Evolutionary conservation across 768 basidiomycete genomes (phyloP).

Genomic region (Daedaleopsis sinensis): DNA sequence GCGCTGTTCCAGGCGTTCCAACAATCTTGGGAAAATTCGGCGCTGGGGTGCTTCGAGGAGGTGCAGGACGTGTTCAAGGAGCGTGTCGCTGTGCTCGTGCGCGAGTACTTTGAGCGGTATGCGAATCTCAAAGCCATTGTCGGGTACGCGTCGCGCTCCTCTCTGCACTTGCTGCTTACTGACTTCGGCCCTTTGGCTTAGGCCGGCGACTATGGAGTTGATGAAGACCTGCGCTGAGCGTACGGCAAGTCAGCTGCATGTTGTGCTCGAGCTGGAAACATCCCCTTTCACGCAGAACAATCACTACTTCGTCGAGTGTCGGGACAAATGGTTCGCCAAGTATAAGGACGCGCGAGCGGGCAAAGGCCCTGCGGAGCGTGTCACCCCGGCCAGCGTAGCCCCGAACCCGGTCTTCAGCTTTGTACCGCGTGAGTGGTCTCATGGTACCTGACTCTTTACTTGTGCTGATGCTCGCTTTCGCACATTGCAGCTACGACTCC

Average conservation of each 20-base stretch:
- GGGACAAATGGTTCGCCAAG: conserved; percentile 39
- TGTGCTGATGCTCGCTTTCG: no score
- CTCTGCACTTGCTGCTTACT: neutral
- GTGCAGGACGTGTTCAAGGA: conserved; percentile 37
- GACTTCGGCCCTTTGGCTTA: neutral
- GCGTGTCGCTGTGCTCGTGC: conserved; percentile 33
- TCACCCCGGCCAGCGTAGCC: conserved; percentile 6
- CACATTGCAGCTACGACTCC: no score
- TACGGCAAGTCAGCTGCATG: conserved; percentile 2
- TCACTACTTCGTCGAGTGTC: conserved; percentile 38
- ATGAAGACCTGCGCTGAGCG: conserved; percentile 7
- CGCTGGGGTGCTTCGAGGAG: conserved; percentile 36
- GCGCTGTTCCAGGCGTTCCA: conserved; percentile 42
- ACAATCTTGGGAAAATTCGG: conserved; percentile 39
- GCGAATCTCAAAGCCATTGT: conserved; percentile 36
- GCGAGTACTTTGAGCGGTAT: conserved; percentile 45
- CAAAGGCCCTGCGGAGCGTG: neutral
- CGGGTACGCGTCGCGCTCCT: conserved; percentile 29
- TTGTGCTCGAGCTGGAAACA: conserved; percentile 22
- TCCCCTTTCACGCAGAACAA: conserved; percentile 44
- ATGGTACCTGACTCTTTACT: neutral
- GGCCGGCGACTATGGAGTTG: conserved; percentile 19
- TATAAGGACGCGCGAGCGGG: conserved; percentile 39
- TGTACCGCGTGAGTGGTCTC: neutral
- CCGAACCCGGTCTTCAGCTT: neutral